Base-by-base conservation (phyloP, 1,284 basidiomycete species). In the Porodaedalea pini region DNA sequence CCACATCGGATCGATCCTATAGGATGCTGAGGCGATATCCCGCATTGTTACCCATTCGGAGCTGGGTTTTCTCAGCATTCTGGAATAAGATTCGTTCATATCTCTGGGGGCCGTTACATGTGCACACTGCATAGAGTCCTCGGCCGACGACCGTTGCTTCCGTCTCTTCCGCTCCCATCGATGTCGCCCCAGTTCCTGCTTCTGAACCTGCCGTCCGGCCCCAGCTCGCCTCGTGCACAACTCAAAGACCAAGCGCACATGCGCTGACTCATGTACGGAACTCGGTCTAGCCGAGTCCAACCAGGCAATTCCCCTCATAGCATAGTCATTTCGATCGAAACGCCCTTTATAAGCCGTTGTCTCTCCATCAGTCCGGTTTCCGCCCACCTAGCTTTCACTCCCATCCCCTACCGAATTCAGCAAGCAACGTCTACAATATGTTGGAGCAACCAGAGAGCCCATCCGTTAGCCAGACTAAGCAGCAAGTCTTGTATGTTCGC, bases 391-490 rank as follows among this genome's bases (percentile, higher is more conserved):
- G n/a, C 31, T 40, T 21, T 41, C 29, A 43, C 53, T 21, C 23
- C 27, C 52, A 23, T 54, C 41, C 37, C 27, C 2, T 36, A 21
- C 40, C 45, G n/a, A n/a, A n/a, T n/a, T n/a, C n/a, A n/a, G n/a
- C n/a, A n/a, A n/a, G n/a, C n/a, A 13, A 41, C 41, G 17, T 40
- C 44, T n/a, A 39, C n/a, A 41, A 21, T 43, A 60, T 60, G 58
- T 36, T 60, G 15, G 58, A 60, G 40, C 58, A 60, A 41, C 58
- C 58, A 2, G 54, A 60, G 10, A 56, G 54, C 48, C 58, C 58
- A 2, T 52, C 47, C 11, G 54, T 53, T 17, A 56, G 54, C 21
- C 54, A 60, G 44, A 60, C 58, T 17, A 60, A 60, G 50, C 39
- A 60, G 48, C 58, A 60, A 44, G 47, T 60, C 8, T 60, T 60